Conservation (phyloP, 371 early-diverging fungal species). For the Nematocida major region DNA sequence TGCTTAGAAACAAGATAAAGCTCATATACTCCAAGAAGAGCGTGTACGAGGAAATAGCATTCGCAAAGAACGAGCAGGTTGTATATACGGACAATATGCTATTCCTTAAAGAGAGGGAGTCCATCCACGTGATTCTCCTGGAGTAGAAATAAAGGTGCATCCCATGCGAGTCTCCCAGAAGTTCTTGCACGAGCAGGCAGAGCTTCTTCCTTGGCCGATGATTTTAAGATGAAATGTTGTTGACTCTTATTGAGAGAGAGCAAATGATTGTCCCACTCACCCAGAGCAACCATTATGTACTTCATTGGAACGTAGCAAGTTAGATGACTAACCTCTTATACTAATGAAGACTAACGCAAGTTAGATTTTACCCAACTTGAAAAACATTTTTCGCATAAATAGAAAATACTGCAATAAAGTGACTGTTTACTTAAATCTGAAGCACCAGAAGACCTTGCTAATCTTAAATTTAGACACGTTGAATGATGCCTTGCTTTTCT, state of each 20-base stretch:
- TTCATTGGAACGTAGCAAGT: slow-evolving; percentile 48
- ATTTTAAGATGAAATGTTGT: slow-evolving; percentile 22
- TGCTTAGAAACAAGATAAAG: slow-evolving; percentile 4
- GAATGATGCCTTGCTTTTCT: background rate
- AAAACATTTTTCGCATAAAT: background rate
- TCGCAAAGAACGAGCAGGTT: slow-evolving; percentile 14
- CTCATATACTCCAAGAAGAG: slow-evolving; percentile 44
- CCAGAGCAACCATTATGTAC: slow-evolving; percentile 45
- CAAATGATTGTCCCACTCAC: slow-evolving; percentile 16
- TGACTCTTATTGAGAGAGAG: background rate
- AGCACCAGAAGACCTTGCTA: slow-evolving; percentile 32
- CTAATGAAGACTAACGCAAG: slow-evolving; percentile 14
- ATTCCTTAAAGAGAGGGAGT: slow-evolving; percentile 4
- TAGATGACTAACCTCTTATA: slow-evolving; percentile 9
- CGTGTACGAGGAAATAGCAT: slow-evolving; percentile 39
- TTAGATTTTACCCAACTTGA: background rate
- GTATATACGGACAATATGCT: slow-evolving; percentile 17
- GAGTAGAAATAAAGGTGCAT: background rate
- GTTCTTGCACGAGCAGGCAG: too few species aligned
- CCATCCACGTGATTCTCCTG: slow-evolving; percentile 28
- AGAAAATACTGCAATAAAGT: slow-evolving; percentile 10
- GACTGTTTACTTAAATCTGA: slow-evolving; percentile 23
- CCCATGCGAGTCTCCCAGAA: too few species aligned
- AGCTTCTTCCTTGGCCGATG: too few species aligned
- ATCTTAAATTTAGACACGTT: slow-evolving; percentile 2